These are phyloP conservation scores for Aspergillus nomiae DNA, from an alignment of 2,329 filamentous ascomycete species.

Conservation along the genomic window DNA sequence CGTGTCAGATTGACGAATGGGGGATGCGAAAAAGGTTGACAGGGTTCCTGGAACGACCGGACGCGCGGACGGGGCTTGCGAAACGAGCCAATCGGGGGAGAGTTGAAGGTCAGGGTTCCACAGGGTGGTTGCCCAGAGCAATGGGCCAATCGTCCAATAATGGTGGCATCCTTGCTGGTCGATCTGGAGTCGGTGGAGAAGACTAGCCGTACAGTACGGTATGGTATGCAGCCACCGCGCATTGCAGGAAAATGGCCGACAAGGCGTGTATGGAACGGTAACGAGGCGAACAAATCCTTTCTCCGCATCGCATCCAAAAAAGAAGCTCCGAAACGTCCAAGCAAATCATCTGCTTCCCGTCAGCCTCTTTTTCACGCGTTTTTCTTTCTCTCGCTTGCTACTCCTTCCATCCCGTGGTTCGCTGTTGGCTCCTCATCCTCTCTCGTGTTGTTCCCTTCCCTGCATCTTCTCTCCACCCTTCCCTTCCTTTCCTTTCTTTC, in stretches of 20 bases:
- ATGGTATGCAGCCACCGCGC: constrained; percentile 11
- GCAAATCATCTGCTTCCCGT: constrained; percentile 18
- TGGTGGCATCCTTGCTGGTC: constrained; percentile 21
- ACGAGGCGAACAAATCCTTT: constrained; percentile 17
- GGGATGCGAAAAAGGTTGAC: constrained; percentile 3
- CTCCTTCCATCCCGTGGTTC: constrained; percentile 9
- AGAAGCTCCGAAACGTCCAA: constrained; percentile 18
- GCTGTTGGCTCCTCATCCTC: constrained; percentile 8
- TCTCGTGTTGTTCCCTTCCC: constrained; percentile 22
- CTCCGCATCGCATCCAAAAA: constrained; percentile 20
- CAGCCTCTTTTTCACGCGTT: constrained; percentile 17
- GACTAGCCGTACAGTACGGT: constrained; percentile 15
- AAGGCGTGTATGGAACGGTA: constrained; percentile 15
- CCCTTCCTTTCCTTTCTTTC: constrained; percentile 11
- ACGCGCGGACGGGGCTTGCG: constrained; percentile 21
- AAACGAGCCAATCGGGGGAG: constrained; percentile 12
- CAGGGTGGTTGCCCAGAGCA: constrained; percentile 12
- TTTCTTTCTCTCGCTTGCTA: constrained; percentile 6
- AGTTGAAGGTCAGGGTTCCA: neutral
- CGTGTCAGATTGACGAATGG: constrained; percentile 16
- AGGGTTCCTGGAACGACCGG: constrained; percentile 17
- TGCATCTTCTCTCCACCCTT: constrained; percentile 14
- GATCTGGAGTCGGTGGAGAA: constrained; percentile 20
- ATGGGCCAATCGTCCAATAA: constrained; percentile 21
- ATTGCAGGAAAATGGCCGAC: constrained; percentile 6